Percentiles rank a stretch among this genome's conserved stretches.
These are phyloP conservation scores for Ophiosphaerella korrae DNA, from an alignment of 2,329 filamentous ascomycete species.

Conservation along the genomic window DNA sequence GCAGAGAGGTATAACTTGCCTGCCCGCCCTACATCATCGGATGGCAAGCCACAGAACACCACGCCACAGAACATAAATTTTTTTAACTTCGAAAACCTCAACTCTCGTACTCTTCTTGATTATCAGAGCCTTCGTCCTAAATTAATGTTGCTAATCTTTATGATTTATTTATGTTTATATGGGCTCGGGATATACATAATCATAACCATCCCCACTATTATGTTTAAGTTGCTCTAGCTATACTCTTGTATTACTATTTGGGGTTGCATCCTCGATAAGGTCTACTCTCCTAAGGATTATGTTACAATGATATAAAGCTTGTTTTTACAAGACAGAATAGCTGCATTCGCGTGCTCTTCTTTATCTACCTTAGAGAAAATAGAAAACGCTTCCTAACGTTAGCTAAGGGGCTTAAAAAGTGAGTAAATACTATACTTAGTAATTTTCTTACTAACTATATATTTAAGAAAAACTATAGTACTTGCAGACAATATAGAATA, in stretches of 20 bases:
- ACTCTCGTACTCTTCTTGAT: too few relatives aligned
- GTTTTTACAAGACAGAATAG: background rate
- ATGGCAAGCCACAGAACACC: too few relatives aligned
- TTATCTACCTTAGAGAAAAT: background rate
- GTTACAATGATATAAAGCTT: background rate
- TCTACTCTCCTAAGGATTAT: background rate
- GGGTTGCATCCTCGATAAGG: background rate
- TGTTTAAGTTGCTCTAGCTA: background rate
- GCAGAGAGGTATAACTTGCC: too few relatives aligned
- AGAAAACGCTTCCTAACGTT: too few relatives aligned
- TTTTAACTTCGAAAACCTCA: too few relatives aligned
- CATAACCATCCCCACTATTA: background rate
- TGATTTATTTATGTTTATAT: background rate
- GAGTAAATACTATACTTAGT: background rate
- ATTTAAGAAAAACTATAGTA: background rate
- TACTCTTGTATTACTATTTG: background rate
- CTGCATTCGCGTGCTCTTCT: background rate
- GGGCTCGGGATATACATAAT: background rate
- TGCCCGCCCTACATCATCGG: too few relatives aligned
- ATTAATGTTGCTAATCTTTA: too few relatives aligned
- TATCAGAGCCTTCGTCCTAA: too few relatives aligned
- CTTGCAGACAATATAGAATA: background rate
- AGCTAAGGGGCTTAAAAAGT: background rate
- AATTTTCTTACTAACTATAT: background rate
- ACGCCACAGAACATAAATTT: too few relatives aligned